Evolutionary conservation across 2,329 filamentous ascomycete species (phyloP).

Genomic region (Sarocladium strictum): DNA sequence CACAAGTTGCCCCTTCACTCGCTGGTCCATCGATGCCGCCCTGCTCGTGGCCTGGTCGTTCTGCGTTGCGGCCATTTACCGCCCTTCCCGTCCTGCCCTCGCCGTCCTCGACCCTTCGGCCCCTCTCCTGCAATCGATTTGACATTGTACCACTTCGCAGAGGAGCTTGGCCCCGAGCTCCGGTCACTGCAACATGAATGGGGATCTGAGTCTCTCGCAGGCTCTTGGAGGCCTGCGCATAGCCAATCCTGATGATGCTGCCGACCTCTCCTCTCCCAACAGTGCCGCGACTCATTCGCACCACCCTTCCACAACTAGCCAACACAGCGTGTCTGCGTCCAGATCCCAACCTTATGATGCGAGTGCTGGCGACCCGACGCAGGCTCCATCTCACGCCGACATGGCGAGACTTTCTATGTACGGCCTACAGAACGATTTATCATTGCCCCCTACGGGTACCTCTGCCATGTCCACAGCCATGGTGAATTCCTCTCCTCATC

Average conservation of each 20-base stretch:
- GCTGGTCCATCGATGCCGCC: slow-evolving; percentile 7
- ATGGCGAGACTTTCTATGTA: slow-evolving; percentile 42
- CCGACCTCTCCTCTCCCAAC: slow-evolving; percentile 23
- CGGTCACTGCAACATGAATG: slow-evolving; percentile 62
- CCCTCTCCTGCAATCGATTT: slow-evolving; percentile 6
- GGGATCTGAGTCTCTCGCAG: slow-evolving; percentile 86
- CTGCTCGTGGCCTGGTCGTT: not conserved
- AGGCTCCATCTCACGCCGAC: slow-evolving; percentile 16
- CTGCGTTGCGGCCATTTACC: not conserved
- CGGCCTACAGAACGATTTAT: slow-evolving; percentile 40
- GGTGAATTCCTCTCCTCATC: slow-evolving; percentile 22
- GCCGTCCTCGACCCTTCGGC: slow-evolving; percentile 4
- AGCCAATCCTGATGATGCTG: slow-evolving; percentile 83
- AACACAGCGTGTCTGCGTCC: not conserved
- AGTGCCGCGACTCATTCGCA: slow-evolving; percentile 10
- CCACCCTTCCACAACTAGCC: not conserved
- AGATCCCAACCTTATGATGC: not conserved
- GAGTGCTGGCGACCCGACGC: slow-evolving; percentile 12
- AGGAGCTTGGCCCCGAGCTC: slow-evolving; percentile 11
- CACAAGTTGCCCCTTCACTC: not conserved
- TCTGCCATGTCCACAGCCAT: slow-evolving; percentile 5
- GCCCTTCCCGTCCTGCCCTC: not conserved
- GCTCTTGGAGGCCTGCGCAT: slow-evolving; percentile 92
- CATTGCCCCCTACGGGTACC: slow-evolving; percentile 56
- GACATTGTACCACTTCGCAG: slow-evolving; percentile 13